A percentile compares a stretch with the other conserved stretches of the same genome.
Conservation (phyloP, 805 yeast genomes). For the Candida lessepsii region DNA sequence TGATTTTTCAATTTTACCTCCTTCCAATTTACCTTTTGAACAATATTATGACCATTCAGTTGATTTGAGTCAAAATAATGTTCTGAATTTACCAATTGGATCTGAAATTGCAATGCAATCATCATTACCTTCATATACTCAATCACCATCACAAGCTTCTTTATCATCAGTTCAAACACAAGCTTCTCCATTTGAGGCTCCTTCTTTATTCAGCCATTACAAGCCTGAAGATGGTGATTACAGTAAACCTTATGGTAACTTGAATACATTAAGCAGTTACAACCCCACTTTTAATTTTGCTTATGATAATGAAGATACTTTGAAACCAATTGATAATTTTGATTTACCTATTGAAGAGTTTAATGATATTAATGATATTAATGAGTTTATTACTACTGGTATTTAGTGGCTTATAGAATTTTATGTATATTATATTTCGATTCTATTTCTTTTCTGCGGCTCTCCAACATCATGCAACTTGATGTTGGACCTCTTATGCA, state of each 20-base stretch:
- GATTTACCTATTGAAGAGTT: constrained; percentile 9
- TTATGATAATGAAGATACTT: not conserved
- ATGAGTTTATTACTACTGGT: constrained; percentile 16
- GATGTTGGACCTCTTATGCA: too few species aligned
- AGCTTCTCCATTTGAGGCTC: constrained; percentile 7
- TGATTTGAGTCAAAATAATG: not conserved
- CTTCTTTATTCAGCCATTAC: constrained; percentile 9
- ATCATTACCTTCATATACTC: constrained; percentile 4
- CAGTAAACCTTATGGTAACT: not conserved
- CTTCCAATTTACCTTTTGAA: constrained; percentile 1
- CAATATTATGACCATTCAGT: constrained; percentile 2
- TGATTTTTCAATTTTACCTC: constrained; percentile 4
- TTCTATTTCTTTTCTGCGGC: too few species aligned
- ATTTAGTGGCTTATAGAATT: constrained; percentile 5
- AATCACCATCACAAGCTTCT: constrained; percentile 6
- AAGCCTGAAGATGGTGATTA: constrained; percentile 1
- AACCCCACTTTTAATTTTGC: constrained; percentile 3
- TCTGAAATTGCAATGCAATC: not conserved
- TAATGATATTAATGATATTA: constrained; percentile 14
- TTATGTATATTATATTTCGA: not conserved
- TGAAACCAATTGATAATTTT: constrained; percentile 8
- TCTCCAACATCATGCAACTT: not conserved
- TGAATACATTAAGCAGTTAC: not conserved
- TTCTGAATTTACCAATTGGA: not conserved
- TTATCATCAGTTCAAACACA: constrained; percentile 4